Evolutionary conservation across 208 protist genomes (phyloP).

Genomic region (Balamuthia mandrillaris): DNA sequence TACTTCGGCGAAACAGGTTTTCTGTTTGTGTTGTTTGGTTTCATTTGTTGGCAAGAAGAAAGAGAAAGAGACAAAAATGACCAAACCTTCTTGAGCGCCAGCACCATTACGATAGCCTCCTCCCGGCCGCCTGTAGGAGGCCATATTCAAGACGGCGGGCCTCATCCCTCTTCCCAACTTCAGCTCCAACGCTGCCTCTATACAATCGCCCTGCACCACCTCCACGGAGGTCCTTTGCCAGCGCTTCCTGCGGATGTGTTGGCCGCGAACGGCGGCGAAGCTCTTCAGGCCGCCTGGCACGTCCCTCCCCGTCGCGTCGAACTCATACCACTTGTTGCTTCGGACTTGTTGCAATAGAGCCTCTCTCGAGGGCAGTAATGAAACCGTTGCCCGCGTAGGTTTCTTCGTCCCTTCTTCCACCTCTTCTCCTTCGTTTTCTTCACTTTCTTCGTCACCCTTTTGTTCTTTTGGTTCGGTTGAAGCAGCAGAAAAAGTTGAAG

Average conservation of each 20-base stretch:
- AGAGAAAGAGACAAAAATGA: neutral
- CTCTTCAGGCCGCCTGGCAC: neutral
- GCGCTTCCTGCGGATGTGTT: neutral
- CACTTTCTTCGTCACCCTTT: neutral
- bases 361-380: too few relatives aligned
- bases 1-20: slow-evolving; percentile 28
- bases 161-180: neutral
- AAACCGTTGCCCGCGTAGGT: neutral
- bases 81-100: neutral
- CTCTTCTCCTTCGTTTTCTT: neutral
- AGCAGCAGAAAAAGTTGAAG: neutral
- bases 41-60: neutral
- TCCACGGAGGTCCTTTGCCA: neutral
- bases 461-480: neutral
- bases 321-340: neutral
- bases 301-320: neutral
- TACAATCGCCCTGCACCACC: neutral
- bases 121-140: slow-evolving; percentile 2
- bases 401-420: neutral
- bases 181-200: neutral
- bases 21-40: neutral
- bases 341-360: neutral
- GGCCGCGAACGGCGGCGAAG: neutral
- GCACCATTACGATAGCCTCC: neutral
- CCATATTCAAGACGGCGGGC: slow-evolving; percentile 33